Percentiles rank a stretch among this genome's conserved stretches.
Evolutionary conservation across 257 asterid species (phyloP).

Genomic region (Primulina eburnea): DNA sequence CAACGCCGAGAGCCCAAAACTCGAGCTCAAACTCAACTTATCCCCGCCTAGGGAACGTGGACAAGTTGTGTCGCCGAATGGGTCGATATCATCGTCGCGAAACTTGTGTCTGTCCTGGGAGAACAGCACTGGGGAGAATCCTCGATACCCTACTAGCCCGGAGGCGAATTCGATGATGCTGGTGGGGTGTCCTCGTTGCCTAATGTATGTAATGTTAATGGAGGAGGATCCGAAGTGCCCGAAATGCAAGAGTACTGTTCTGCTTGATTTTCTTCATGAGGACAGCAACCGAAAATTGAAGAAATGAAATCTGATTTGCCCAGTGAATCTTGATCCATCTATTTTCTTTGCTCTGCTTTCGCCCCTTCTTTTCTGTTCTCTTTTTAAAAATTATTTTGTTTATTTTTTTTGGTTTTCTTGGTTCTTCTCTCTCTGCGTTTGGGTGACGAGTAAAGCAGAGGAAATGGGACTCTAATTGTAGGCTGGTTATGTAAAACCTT

Average conservation of each 20-base stretch:
- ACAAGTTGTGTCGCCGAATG: slow-evolving; percentile 15
- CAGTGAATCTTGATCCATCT: no score
- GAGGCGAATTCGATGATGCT: slow-evolving; percentile 36
- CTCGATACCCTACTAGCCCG: slow-evolving; percentile 18
- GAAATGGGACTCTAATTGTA: background rate
- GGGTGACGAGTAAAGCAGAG: background rate
- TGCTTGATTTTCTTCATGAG: slow-evolving; percentile 50
- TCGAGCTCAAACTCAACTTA: slow-evolving; percentile 42
- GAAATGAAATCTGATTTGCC: slow-evolving; percentile 14
- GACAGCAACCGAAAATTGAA: slow-evolving; percentile 28
- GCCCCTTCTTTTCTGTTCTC: background rate
- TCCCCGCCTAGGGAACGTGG: slow-evolving; percentile 37
- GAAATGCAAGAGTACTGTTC: slow-evolving; percentile 51
- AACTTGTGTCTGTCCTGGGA: slow-evolving; percentile 45
- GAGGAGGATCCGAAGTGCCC: slow-evolving; percentile 50
- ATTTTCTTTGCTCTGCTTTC: background rate
- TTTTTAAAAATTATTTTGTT: background rate
- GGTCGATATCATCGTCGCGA: slow-evolving; percentile 34
- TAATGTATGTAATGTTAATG: slow-evolving; percentile 42
- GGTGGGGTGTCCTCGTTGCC: slow-evolving; percentile 46
- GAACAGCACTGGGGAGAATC: slow-evolving; percentile 25
- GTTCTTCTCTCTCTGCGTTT: background rate
- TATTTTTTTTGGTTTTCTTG: background rate
- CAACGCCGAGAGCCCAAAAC: slow-evolving; percentile 29
- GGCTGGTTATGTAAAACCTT: background rate